These are phyloP conservation scores for Penicillium griseofulvum DNA, from an alignment of 2,329 filamentous ascomycete genomes.

Conservation along the genomic window DNA sequence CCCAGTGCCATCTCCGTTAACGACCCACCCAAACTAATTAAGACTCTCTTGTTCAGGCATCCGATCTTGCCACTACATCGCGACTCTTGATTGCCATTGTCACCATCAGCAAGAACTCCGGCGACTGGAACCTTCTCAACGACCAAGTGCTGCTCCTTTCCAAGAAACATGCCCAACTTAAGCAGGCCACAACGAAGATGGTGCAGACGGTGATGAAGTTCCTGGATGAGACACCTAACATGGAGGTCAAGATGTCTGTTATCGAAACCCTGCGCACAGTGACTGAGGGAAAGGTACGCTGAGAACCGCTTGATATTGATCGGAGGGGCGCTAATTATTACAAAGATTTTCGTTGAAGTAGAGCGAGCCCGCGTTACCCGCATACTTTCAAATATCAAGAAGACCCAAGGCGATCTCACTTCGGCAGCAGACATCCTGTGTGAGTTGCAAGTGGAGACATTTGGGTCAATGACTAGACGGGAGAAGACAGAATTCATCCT, in stretches of 20 bases:
- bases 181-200: slow-evolving; percentile 98
- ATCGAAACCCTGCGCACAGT: slow-evolving; percentile 96
- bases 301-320: not conserved
- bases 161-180: slow-evolving; percentile 99
- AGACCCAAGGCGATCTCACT: slow-evolving; percentile 86
- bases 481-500: slow-evolving; percentile 99
- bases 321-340: not conserved
- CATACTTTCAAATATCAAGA: slow-evolving; percentile 96
- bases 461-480: slow-evolving; percentile 93
- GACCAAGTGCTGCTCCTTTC: slow-evolving; percentile 94
- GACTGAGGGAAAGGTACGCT: slow-evolving; percentile 83
- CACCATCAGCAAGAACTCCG: slow-evolving; percentile 87
- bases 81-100: slow-evolving; percentile 83
- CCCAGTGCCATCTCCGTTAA: slow-evolving; percentile 19
- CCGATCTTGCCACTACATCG: slow-evolving; percentile 92
- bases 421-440: slow-evolving; percentile 90
- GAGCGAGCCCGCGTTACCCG: slow-evolving; percentile 93
- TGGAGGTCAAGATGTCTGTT: slow-evolving; percentile 85
- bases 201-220: slow-evolving; percentile 94
- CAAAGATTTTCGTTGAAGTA: slow-evolving; percentile 93
- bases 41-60: slow-evolving; percentile 59
- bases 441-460: slow-evolving; percentile 97
- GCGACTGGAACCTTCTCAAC: slow-evolving; percentile 92
- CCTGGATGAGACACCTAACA: slow-evolving; percentile 76
- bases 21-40: slow-evolving; percentile 3